Base-by-base conservation (phyloP, 805 yeast species). In the Nakazawaea pomicola region DNA sequence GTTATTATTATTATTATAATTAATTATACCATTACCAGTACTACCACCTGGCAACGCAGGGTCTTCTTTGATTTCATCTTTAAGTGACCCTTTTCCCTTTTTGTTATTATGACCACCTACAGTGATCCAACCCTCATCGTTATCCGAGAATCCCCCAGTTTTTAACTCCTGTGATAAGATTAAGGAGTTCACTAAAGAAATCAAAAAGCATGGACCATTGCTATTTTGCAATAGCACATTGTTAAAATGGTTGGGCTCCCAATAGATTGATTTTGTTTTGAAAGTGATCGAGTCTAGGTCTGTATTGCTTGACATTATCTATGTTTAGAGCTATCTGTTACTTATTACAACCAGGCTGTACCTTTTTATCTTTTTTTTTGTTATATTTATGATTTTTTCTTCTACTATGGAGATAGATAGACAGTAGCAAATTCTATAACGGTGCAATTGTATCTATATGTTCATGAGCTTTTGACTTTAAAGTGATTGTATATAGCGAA, bases 131-230 rank as follows among this genome's bases (percentile, higher is more conserved):
- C 50, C 52, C 6, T 46, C 49, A 6, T 38, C 23, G 23, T 42
- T 39, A 16, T 24, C 32, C n/a, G 28, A 12, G 8, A n/a, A n/a
- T n/a, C 34, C 36, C 35, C 27, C 41, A 21, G n/a, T 25, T 18
- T 23, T 16, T 17, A 54, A 42, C 43, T 72, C 78, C 36, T 57
- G 51, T 3, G 77, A 62, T 15, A 89, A 58, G 6, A 87, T 56
- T 12, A 90, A 56, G 0, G 87, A 74, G 55, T 90, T 90, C 36
- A 78, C 70, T 30, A 90, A 61, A 0, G 96, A 90, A 11, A 90
- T 71, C 29, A 90, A 59, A 2, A 95, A 95, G 55, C 96, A 89
- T 0, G 96, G 95, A 0, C 96, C 96, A 53, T 88, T 87, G 36
- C 63, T 67, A 47, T 86, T 85, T 62, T 89, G 96, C 16, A 87